Conservation (phyloP, 257 asterid species). For the Asclepias syriaca region DNA sequence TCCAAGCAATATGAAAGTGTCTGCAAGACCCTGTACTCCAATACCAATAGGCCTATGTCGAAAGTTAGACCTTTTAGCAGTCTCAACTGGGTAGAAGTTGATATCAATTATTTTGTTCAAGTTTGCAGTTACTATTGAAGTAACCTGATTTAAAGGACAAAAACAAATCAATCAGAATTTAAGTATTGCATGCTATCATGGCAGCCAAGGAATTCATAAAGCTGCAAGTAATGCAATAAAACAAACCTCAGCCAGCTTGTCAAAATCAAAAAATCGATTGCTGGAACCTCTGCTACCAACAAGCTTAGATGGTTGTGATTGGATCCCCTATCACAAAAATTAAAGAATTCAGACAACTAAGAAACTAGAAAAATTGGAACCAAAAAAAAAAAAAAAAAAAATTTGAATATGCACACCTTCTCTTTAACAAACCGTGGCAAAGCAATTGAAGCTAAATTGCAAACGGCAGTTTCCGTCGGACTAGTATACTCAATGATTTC, state of each 20-base stretch:
- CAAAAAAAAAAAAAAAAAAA: neutral
- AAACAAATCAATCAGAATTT: slow-evolving; percentile 2
- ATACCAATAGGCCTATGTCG: slow-evolving; percentile 95
- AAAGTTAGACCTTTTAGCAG: slow-evolving; percentile 79
- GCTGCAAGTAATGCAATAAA: slow-evolving; percentile 2
- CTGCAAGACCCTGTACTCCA: slow-evolving; percentile 99
- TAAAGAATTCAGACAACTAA: neutral
- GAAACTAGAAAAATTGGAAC: neutral
- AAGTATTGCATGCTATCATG: neutral
- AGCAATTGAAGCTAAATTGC: slow-evolving; percentile 96
- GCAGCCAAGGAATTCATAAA: neutral
- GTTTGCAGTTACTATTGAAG: slow-evolving; percentile 63
- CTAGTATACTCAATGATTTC: slow-evolving; percentile 87
- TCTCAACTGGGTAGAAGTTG: slow-evolving; percentile 90
- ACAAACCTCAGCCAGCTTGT: slow-evolving; percentile 85
- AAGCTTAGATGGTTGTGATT: slow-evolving; percentile 82
- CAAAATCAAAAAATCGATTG: slow-evolving; percentile 83
- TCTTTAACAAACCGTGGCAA: slow-evolving; percentile 88
- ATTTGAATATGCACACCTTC: slow-evolving; percentile 34
- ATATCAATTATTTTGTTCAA: slow-evolving; percentile 87
- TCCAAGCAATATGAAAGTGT: slow-evolving; percentile 90
- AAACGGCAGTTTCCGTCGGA: slow-evolving; percentile 93
- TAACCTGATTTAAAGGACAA: slow-evolving; percentile 50
- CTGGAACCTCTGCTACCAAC: slow-evolving; percentile 83
- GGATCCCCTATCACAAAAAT: slow-evolving; percentile 54